These are phyloP conservation scores for Blepharisma stoltei DNA, from an alignment of 73 alveolate genomes.

Conservation along the genomic window DNA sequence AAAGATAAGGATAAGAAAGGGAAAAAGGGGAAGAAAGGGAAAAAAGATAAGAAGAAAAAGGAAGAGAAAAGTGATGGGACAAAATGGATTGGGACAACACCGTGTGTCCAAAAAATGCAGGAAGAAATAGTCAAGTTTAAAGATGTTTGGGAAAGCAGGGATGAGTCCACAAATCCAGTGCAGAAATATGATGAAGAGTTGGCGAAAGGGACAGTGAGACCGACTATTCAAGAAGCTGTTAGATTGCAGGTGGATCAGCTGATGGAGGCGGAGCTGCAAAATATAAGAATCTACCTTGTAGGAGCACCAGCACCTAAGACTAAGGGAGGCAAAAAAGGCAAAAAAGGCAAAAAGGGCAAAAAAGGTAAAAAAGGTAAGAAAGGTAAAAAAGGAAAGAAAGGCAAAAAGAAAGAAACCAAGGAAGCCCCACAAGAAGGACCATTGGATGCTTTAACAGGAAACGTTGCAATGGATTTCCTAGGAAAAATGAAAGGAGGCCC, in stretches of 20 bases:
- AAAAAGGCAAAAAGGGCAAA: conserved; percentile 49
- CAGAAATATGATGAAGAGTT: conserved; percentile 63
- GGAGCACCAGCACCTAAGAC: conserved; percentile 32
- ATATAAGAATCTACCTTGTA: conserved; percentile 44
- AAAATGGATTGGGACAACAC: conserved; percentile 50
- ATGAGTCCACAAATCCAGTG: conserved; percentile 65
- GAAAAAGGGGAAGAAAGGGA: conserved; percentile 48
- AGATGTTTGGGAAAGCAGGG: conserved; percentile 71
- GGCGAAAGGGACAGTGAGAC: conserved; percentile 68
- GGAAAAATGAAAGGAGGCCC: conserved; percentile 39
- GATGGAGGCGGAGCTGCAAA: conserved; percentile 72
- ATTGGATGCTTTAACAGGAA: conserved; percentile 26
- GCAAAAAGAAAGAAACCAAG: conserved; percentile 40
- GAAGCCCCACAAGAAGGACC: conserved; percentile 43
- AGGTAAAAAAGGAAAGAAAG: conserved; percentile 67
- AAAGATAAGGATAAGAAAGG: conserved; percentile 61
- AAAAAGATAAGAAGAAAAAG: conserved; percentile 30
- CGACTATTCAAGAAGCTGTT: conserved; percentile 66
- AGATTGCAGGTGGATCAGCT: conserved; percentile 69
- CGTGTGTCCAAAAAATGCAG: conserved; percentile 39
- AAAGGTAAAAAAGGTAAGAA: conserved; percentile 40
- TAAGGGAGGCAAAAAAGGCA: conserved; percentile 52
- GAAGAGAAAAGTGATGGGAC: conserved; percentile 36
- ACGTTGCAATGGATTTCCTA: conserved; percentile 7
- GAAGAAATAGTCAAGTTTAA: conserved; percentile 61